A percentile compares a stretch with the other conserved stretches of the same genome.
phyloP scores from a whole-genome alignment of 106 monocot genomes.

The Vanilla planifolia region DNA sequence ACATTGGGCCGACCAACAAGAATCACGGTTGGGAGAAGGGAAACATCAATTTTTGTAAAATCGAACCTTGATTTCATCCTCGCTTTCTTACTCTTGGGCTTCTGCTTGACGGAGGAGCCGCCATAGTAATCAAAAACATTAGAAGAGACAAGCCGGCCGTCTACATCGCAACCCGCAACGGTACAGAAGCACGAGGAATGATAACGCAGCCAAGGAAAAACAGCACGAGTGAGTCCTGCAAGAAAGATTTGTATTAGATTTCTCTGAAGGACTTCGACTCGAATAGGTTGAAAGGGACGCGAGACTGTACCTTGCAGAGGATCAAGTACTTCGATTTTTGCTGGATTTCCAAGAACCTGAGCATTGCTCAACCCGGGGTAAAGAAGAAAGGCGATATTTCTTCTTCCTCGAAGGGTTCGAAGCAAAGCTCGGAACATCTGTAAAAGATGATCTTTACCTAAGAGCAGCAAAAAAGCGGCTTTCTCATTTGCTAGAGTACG shows the following conservation, averaged over 20 bases:
- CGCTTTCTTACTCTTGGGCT: conserved; percentile 20
- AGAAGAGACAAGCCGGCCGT: neutral
- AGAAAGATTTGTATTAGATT: neutral
- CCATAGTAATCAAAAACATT: neutral
- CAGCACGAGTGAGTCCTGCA: neutral
- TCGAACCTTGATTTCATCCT: conserved; percentile 48
- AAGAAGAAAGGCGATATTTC: neutral
- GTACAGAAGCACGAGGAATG: neutral
- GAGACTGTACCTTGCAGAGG: neutral
- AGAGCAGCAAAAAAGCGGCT: neutral
- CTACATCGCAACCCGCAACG: neutral
- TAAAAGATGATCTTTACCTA: neutral
- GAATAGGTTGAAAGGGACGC: neutral
- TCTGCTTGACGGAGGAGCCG: neutral
- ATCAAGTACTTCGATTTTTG: neutral
- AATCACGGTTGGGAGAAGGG: conserved; percentile 78
- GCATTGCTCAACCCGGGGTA: too few species aligned
- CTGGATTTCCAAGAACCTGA: neutral
- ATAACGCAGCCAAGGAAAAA: neutral
- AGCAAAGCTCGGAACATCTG: neutral
- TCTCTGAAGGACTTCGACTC: neutral
- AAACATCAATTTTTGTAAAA: conserved; percentile 70
- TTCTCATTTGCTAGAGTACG: neutral
- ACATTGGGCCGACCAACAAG: conserved; percentile 95
- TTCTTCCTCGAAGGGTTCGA: conserved; percentile 1